Percentiles rank a stretch among this genome's conserved stretches.
phyloP scores from a whole-genome alignment of 495 filamentous ascomycete genomes.

The Penicillium angulare region DNA sequence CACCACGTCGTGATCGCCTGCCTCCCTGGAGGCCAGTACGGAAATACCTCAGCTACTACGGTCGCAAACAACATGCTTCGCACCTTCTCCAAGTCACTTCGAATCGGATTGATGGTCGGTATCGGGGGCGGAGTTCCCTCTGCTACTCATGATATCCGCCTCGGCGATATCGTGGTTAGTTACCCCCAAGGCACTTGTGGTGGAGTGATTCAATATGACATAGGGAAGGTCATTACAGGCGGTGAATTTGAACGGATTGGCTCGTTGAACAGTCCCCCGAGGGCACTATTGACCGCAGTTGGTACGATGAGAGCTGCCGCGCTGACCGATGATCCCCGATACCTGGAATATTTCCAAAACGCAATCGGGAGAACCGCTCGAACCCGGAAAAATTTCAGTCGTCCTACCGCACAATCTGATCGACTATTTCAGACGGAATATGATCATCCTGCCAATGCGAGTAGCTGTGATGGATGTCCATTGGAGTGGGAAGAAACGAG shows the following conservation, averaged over 20 bases:
- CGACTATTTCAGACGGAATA: slow-evolving; percentile 1
- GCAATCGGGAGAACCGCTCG: slow-evolving; percentile 18
- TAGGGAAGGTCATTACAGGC: background rate
- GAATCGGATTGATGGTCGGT: slow-evolving; percentile 15
- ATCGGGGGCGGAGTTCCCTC: slow-evolving; percentile 11
- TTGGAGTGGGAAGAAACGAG: slow-evolving; percentile 2
- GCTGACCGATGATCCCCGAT: slow-evolving; percentile 10
- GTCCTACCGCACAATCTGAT: background rate
- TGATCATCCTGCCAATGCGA: background rate
- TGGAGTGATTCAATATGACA: slow-evolving; percentile 7
- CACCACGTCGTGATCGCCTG: slow-evolving; percentile 45
- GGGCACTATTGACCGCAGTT: slow-evolving; percentile 22
- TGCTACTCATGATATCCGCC: slow-evolving; percentile 11
- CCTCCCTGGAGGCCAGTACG: slow-evolving; percentile 38
- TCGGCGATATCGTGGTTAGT: slow-evolving; percentile 21
- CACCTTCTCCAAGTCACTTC: slow-evolving; percentile 15
- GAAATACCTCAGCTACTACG: slow-evolving; percentile 35
- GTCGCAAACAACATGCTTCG: slow-evolving; percentile 38
- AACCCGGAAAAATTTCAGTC: slow-evolving; percentile 15
- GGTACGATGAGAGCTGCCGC: slow-evolving; percentile 20
- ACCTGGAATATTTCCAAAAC: slow-evolving; percentile 15
- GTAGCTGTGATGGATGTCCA: background rate
- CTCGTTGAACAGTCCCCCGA: slow-evolving; percentile 27
- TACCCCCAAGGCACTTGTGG: slow-evolving; percentile 9
- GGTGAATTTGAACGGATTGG: slow-evolving; percentile 43